phyloP scores from a whole-genome alignment of 352 stramenopile species.

The Phytophthora agathidicida region DNA sequence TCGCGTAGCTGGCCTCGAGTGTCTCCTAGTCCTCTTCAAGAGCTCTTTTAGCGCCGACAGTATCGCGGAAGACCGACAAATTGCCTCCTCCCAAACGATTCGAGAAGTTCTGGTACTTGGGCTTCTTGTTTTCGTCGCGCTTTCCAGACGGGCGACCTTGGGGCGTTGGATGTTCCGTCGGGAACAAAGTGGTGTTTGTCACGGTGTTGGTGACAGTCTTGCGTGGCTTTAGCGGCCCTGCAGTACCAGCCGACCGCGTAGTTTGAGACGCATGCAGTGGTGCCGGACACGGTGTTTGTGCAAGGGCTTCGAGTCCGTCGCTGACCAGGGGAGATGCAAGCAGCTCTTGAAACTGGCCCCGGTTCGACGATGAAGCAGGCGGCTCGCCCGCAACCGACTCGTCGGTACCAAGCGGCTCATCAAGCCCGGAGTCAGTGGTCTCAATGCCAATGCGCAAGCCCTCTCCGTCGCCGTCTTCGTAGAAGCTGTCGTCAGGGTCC shows the following conservation, averaged over 20 bases:
- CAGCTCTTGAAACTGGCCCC: not conserved
- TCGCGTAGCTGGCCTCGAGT: not conserved
- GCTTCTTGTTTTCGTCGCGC: not conserved
- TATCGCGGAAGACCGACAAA: not conserved
- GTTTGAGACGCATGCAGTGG: not conserved
- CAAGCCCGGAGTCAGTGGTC: too few species aligned
- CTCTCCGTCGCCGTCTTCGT: too few species aligned
- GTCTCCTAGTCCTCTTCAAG: not conserved
- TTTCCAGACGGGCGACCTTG: not conserved
- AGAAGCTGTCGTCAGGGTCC: too few species aligned
- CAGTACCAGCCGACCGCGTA: not conserved
- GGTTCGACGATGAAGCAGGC: not conserved
- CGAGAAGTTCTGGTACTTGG: not conserved
- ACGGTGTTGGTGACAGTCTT: not conserved
- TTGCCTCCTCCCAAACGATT: not conserved
- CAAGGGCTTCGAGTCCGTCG: constrained; percentile 1
- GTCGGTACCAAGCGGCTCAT: not conserved
- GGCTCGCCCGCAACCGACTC: not conserved
- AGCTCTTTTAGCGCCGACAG: not conserved
- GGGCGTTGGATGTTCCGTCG: not conserved
- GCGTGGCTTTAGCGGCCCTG: too few species aligned
- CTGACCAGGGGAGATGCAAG: not conserved
- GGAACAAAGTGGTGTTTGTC: too few species aligned
- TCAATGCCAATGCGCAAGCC: too few species aligned
- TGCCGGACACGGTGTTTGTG: not conserved